Evolutionary conservation across 768 basidiomycete genomes (phyloP).

Genomic region (Lepiota venenata): DNA sequence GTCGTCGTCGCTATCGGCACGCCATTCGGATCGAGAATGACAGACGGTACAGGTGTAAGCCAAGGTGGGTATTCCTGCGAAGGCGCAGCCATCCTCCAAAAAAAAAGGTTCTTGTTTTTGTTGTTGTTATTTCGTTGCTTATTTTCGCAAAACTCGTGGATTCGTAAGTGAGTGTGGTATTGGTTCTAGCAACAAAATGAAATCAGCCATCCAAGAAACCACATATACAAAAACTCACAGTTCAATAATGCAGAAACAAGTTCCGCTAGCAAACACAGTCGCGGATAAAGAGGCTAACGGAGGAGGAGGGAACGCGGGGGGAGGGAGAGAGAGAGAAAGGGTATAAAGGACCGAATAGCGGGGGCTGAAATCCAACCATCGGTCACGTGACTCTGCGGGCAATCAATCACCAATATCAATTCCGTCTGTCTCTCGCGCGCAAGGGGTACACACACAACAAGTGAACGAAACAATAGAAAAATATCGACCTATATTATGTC

Average conservation of each 20-base stretch:
- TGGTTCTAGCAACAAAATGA: background rate
- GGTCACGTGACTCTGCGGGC: conserved; percentile 6
- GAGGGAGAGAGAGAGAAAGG: conserved; percentile 1
- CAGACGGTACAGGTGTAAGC: conserved; percentile 55
- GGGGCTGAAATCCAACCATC: conserved; percentile 5
- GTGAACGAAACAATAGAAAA: too few species aligned
- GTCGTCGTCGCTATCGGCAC: conserved; percentile 53
- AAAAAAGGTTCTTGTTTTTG: too few species aligned
- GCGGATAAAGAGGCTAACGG: background rate
- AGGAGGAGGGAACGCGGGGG: background rate
- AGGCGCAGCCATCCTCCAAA: conserved; percentile 46
- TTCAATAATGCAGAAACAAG: background rate
- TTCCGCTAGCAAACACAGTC: background rate
- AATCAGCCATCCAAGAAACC: background rate
- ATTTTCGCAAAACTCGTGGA: too few species aligned
- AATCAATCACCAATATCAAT: background rate
- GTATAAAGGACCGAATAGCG: background rate
- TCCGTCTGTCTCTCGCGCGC: too few species aligned
- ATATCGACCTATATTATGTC: too few species aligned
- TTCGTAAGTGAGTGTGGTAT: conserved; percentile 15
- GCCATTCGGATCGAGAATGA: conserved; percentile 52
- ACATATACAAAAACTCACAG: background rate
- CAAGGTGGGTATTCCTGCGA: conserved; percentile 72
- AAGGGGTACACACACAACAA: too few species aligned
- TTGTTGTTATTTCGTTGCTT: too few species aligned